Evolutionary conservation across 1,284 basidiomycete species (phyloP).

Genomic region (Cryptococcus jaspeensis): DNA sequence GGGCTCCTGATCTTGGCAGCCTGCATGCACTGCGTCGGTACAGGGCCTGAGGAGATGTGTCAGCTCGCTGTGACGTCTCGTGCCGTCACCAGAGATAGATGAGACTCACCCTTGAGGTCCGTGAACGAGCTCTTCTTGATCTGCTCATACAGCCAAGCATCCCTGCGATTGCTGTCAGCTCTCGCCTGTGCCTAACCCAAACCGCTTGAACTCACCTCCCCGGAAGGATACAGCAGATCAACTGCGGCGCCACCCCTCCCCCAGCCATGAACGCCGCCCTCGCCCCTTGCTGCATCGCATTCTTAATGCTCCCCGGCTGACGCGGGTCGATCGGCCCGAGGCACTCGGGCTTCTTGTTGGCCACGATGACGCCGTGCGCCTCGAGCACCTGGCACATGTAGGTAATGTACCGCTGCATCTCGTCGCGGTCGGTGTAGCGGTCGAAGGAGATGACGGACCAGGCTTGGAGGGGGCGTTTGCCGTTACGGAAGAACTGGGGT

Average conservation of each 20-base stretch:
- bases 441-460: slow-evolving; percentile 49
- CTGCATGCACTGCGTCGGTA: slow-evolving; percentile 49
- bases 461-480: slow-evolving; percentile 36
- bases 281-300: slow-evolving; percentile 28
- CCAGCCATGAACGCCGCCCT: slow-evolving; percentile 35
- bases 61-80: background rate
- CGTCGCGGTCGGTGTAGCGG: slow-evolving; percentile 22
- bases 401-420: slow-evolving; percentile 34
- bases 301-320: slow-evolving; percentile 3
- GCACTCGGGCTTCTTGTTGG: slow-evolving; percentile 29
- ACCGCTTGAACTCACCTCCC: slow-evolving; percentile 25
- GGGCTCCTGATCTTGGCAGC: slow-evolving; percentile 45
- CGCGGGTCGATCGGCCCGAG: slow-evolving; percentile 35
- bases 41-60: slow-evolving; percentile 25
- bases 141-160: slow-evolving; percentile 50
- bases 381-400: slow-evolving; percentile 23
- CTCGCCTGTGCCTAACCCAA: background rate
- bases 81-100: background rate
- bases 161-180: slow-evolving; percentile 20
- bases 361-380: slow-evolving; percentile 33
- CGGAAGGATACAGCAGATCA: slow-evolving; percentile 48
- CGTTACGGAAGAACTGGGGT: slow-evolving; percentile 37
- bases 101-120: slow-evolving; percentile 30
- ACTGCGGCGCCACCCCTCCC: slow-evolving; percentile 40
- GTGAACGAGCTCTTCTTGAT: slow-evolving; percentile 52